These are phyloP conservation scores for Torulaspora microellipsoides DNA, from an alignment of 805 yeast species.

Conservation along the genomic window DNA sequence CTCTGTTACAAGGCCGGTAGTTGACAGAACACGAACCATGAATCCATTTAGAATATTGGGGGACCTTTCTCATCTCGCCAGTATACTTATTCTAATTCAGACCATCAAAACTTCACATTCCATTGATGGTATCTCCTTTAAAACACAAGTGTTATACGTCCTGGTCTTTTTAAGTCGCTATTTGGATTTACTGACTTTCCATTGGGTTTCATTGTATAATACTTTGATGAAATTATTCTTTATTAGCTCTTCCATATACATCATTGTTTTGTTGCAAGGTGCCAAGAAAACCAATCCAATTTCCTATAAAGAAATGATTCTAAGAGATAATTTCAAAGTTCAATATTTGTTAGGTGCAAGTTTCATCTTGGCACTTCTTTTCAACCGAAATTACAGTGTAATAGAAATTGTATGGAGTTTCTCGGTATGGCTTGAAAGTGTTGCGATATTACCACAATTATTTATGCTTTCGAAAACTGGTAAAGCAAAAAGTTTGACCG, in stretches of 20 bases:
- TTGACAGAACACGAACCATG: conserved; percentile 1
- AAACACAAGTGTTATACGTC: conserved; percentile 78
- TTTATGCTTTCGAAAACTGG: conserved; percentile 87
- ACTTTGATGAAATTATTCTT: conserved; percentile 77
- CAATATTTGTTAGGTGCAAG: conserved; percentile 66
- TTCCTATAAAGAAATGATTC: conserved; percentile 49
- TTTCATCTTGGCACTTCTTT: conserved; percentile 51
- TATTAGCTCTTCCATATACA: conserved; percentile 69
- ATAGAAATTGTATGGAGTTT: conserved; percentile 80
- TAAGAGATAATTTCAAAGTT: conserved; percentile 69
- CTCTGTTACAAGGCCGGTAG: too few species aligned
- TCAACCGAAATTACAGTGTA: conserved; percentile 59
- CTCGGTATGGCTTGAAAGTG: conserved; percentile 86
- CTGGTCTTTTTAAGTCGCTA: conserved; percentile 72
- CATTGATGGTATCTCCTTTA: conserved; percentile 79
- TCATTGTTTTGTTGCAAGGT: conserved; percentile 61
- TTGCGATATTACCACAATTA: conserved; percentile 89
- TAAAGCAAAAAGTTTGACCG: conserved; percentile 79
- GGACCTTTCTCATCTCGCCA: conserved; percentile 77
- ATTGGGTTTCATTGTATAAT: conserved; percentile 66
- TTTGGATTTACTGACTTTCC: conserved; percentile 47
- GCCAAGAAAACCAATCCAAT: conserved; percentile 45
- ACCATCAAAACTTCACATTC: conserved; percentile 62
- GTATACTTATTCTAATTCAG: conserved; percentile 69
- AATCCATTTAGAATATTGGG: conserved; percentile 30